These are phyloP conservation scores for Trichophyton schoenleinii DNA, from an alignment of 2,329 filamentous ascomycete genomes.

Conservation along the genomic window DNA sequence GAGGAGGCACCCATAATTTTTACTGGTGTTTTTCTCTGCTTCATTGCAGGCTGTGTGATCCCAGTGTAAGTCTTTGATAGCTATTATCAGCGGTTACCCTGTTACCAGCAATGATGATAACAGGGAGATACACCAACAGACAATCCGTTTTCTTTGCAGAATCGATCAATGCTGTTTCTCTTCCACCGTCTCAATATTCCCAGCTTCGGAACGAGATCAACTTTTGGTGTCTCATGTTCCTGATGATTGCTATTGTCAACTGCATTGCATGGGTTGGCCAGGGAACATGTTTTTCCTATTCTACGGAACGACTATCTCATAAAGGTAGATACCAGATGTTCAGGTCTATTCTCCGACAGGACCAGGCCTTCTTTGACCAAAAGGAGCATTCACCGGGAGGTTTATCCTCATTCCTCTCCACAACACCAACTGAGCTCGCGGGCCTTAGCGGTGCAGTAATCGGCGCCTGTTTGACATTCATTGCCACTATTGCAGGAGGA, in stretches of 20 bases:
- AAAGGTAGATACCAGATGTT: constrained; percentile 43
- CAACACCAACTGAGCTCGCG: constrained; percentile 75
- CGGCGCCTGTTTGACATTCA: constrained; percentile 69
- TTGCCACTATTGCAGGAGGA: constrained; percentile 64
- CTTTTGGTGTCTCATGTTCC: constrained; percentile 82
- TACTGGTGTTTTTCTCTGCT: constrained; percentile 38
- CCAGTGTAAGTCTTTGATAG: constrained; percentile 66
- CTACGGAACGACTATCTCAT: constrained; percentile 48
- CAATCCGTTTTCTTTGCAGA: constrained; percentile 64
- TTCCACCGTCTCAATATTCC: constrained; percentile 40
- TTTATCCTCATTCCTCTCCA: constrained; percentile 75
- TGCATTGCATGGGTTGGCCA: constrained; percentile 57
- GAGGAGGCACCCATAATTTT: neutral
- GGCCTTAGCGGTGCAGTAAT: constrained; percentile 79
- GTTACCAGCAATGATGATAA: neutral
- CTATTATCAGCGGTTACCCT: neutral
- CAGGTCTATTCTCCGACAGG: constrained; percentile 41
- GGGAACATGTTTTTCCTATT: constrained; percentile 65
- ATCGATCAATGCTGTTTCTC: constrained; percentile 59
- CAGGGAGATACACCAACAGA: constrained; percentile 28
- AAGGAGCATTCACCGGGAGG: constrained; percentile 83
- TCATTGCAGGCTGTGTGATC: constrained; percentile 60
- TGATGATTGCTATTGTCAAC: constrained; percentile 65
- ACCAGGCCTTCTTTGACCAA: constrained; percentile 40
- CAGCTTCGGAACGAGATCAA: constrained; percentile 57